Evolutionary conservation across 495 filamentous ascomycete genomes (phyloP), one percentile per base, ranked within the genome.

Genomic region (Trichoderma gamsii): DNA sequence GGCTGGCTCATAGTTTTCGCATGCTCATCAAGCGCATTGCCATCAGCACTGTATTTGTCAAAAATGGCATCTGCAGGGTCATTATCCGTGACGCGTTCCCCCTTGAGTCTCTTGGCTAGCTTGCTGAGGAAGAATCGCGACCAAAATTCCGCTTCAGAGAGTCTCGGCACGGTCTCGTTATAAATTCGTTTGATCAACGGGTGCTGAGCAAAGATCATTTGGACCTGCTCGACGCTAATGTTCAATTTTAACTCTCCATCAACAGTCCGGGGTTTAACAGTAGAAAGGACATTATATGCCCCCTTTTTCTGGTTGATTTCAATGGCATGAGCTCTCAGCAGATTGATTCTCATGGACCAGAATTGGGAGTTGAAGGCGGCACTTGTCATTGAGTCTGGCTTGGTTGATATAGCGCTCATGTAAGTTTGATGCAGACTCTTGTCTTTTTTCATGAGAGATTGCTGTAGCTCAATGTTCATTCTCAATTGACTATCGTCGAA

Each of bases 131-230:
- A 98, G 77, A 99, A 99, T 52, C 90, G 84, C 15, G 86, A 88
- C 93, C 94, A 98, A 75, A 98, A 99, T 35, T 89, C 87, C 67
- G 84, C 82, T 73, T 96, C 91, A 52, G 79, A 84, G 32, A 97
- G 74, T 69, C 90, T 91, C 4, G 95, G 96, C 7, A 97, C 92
- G 72, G 90, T 91, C 71, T 97, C 92, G 72, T 98, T 92, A 75
- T 96, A 99, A 9, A 95, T 93, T 13, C 87, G 86, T 74, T 90
- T 91, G 65, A 98, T 90, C 11, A 99, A 82, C 13, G 95, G 92
- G 76, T 99, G 93, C 75, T 97, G 94, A 63, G 85, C 86, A 76
- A 99, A 93, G 67, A 99, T 95, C 68, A 96, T 84, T 73, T 92
- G 88, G 67, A 97, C 92, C 75, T 97, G 94, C 78, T 97, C 95